Conservation (phyloP, 2,329 filamentous ascomycete species). For the Aphanoascus verrucosus region DNA sequence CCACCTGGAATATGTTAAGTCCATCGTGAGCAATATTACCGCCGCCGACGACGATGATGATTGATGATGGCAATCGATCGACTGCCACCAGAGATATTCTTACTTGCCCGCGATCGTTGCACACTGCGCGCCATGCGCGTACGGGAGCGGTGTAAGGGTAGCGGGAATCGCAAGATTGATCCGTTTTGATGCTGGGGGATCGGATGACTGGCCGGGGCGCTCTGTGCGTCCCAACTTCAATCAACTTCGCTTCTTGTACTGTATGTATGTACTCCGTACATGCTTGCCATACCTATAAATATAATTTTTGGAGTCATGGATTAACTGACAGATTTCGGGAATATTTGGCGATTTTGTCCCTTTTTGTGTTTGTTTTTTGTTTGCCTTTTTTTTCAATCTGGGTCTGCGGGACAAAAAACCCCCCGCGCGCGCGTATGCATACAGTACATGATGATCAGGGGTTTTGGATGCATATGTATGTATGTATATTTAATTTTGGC, state of each 20-base stretch:
- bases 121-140: not conserved
- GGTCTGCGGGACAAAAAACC: too few relatives aligned
- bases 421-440: not conserved
- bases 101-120: not conserved
- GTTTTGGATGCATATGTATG: too few relatives aligned
- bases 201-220: not conserved
- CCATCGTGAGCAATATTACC: not conserved
- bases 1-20: constrained; percentile 41
- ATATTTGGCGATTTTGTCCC: constrained; percentile 4
- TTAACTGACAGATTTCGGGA: not conserved
- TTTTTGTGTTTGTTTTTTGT: not conserved
- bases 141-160: constrained; percentile 8
- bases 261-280: not conserved
- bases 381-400: too few relatives aligned
- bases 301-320: not conserved
- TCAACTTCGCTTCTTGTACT: not conserved
- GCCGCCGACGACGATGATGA: too few relatives aligned
- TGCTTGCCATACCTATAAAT: constrained; percentile 3
- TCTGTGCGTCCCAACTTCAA: not conserved
- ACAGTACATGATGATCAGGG: too few relatives aligned
- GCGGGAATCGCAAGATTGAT: not conserved
- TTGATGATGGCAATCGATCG: not conserved
- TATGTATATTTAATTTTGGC: too few relatives aligned
- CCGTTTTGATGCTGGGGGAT: not conserved
- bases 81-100: not conserved